Evolutionary conservation across 106 monocot species (phyloP).

Genomic region (Allium sativum): DNA sequence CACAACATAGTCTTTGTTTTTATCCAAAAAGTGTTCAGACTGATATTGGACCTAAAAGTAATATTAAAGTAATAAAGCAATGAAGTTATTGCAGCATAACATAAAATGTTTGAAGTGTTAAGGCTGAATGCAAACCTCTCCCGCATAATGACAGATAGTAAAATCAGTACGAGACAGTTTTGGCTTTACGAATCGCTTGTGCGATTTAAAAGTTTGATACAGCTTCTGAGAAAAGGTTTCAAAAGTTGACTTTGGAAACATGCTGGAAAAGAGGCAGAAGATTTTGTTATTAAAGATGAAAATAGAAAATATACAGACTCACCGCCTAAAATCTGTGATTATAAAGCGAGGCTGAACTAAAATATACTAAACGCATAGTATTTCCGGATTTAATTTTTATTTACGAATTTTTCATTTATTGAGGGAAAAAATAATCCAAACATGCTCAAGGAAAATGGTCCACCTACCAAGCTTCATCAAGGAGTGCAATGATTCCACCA

Average conservation of each 20-base stretch:
- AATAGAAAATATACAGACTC: too few relatives aligned
- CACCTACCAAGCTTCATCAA: conserved; percentile 97
- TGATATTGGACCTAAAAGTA: conserved; percentile 76
- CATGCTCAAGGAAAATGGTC: conserved; percentile 5
- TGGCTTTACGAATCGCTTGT: conserved; percentile 93
- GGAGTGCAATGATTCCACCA: conserved; percentile 90
- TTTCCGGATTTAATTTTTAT: too few relatives aligned
- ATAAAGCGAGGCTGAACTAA: too few relatives aligned
- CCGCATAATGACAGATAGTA: conserved; percentile 91
- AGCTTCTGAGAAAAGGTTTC: conserved; percentile 97
- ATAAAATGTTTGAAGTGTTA: too few relatives aligned
- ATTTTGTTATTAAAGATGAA: too few relatives aligned
- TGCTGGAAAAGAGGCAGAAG: conserved; percentile 32
- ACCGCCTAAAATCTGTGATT: too few relatives aligned
- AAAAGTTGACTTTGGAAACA: conserved; percentile 98
- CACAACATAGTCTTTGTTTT: conserved; percentile 98
- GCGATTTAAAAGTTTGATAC: conserved; percentile 79
- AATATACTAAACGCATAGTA: too few relatives aligned
- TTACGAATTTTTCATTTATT: too few relatives aligned
- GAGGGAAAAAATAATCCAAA: too few relatives aligned
- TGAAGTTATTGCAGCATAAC: too few relatives aligned
- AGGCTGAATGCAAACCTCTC: conserved; percentile 43
- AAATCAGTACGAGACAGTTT: conserved; percentile 91
- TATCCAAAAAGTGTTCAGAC: conserved; percentile 89
- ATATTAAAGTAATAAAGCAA: not conserved